A percentile compares a stretch with the other conserved stretches of the same genome.
phyloP scores from a whole-genome alignment of 352 stramenopile species.

The Elongisporangium anandrum region DNA sequence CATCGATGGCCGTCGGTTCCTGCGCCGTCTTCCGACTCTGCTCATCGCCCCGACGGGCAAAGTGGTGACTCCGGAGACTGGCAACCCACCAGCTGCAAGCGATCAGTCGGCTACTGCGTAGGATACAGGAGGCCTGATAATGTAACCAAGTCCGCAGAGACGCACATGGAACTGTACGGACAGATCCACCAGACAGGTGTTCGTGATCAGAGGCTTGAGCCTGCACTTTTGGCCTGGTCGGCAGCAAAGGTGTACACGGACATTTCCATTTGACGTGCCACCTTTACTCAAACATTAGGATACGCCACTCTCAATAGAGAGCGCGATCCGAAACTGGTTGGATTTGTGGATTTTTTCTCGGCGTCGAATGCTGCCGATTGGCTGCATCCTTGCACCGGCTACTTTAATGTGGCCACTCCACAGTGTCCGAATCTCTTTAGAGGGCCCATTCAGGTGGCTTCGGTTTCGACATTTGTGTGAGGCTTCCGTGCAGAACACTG shows the following conservation, averaged over 20 bases:
- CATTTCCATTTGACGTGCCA: not conserved
- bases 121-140: not conserved
- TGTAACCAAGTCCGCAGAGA: not conserved
- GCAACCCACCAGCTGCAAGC: not conserved
- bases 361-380: not conserved
- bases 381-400: not conserved
- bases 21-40: constrained; percentile 35
- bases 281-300: not conserved
- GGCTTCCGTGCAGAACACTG: not conserved
- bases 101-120: not conserved
- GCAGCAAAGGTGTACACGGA: not conserved
- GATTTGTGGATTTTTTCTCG: not conserved
- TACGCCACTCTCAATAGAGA: not conserved
- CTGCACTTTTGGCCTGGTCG: not conserved
- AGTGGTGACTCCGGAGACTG: constrained; percentile 8
- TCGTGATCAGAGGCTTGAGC: not conserved
- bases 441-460: not conserved
- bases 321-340: not conserved
- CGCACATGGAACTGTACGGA: not conserved
- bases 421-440: not conserved
- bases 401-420: not conserved
- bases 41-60: constrained; percentile 44
- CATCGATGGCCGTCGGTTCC: constrained; percentile 34
- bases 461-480: not conserved
- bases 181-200: not conserved